Base-by-base conservation (phyloP, 768 basidiomycete species). In the Tulasnella sp. region DNA sequence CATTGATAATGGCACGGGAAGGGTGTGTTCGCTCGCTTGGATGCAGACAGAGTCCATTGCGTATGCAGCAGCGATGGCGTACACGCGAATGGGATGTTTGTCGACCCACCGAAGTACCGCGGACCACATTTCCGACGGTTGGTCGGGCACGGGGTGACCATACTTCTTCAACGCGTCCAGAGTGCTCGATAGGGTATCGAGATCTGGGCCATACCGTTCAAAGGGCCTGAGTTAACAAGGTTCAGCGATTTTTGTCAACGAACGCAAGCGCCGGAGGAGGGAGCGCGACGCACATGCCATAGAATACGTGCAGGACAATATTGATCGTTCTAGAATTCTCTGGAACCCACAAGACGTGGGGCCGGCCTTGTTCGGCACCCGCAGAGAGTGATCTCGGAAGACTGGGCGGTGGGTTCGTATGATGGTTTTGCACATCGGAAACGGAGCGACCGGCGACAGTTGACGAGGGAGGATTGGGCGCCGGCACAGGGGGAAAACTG, bases 11-110 rank as follows among this genome's bases (percentile, higher is more conserved):
- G 91, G 88, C 84, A 92, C 93, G 1, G 92, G 91, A 76, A 96
- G 89, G 64, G 95, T 88, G 85, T 94, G 91, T 12, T 93, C 89
- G 2, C 94, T 95, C 34, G 92, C 90, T 1, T 93, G 87, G 28
- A 94, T 91, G 0, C 94, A 95, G 76, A 96, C 89, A 72, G 93
- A 92, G 77, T 91, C 90, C 40, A 94, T 86, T 84, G 93, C 90
- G 83, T 92, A 87, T 18, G 87, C 87, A 0, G 93, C 91, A 12
- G 94, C 92, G 48, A 93, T 88, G 3, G 92, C 88, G 85, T 94
- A 96, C 2, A 94, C 86, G 41, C 93, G 91, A 77, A 95, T 86
- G 7, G 95, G 93, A 80, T 88, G 89, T 44, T 91, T 85, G 2
- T 93, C 92, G 0, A 94, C 92, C 73, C 92, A 88, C 11, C 91